Base-by-base conservation (phyloP, 129 eudicot species). In the Flaveria sonorensis region DNA sequence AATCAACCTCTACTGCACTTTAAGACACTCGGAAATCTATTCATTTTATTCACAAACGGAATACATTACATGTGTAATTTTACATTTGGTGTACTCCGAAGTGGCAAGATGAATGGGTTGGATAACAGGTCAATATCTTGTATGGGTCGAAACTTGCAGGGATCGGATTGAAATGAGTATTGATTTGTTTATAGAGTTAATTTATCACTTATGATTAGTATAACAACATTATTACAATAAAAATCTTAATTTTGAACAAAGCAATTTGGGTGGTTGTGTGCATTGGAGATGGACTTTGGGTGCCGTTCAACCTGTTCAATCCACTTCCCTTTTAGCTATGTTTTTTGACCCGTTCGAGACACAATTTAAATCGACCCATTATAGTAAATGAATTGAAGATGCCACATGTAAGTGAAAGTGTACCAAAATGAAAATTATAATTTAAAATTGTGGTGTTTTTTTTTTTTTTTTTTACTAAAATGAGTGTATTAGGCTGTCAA, bases 401-500 rank as follows among this genome's bases (percentile, higher is more conserved):
- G 51, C 51, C 71, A 10, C 51, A n/a, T 66, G 19, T 28, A 71
- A 30, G 20, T 57, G 55, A 20, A 77, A 36, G 40, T 36, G 7
- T 36, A 36, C 5, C 36, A 36, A 36, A 36, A 36, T 36, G 7
- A 36, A 36, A 36, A 36, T 53, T 20, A 68, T 55, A 50, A 42
- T 68, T 32, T 21, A 20, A 40, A 67, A 23, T 13, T 48, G 63
- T 12, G 72, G 1, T 48, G 2, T 2, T 5, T 36, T 36, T 36
- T 32, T 36, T 36, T 32, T 36, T 36, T 64, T 28, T 47, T 63
- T n/a, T n/a, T 7, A 28, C 14, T 19, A 30, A 51, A 71, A 10
- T 52, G 64, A 10, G 46, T 71, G 71, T 74, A 23, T 47, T 61
- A 26, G 57, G 28, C 48, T 5, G 46, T 61, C 61, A 60, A 75